Base-by-base conservation (phyloP, 805 yeast species). In the Millerago galiae region DNA sequence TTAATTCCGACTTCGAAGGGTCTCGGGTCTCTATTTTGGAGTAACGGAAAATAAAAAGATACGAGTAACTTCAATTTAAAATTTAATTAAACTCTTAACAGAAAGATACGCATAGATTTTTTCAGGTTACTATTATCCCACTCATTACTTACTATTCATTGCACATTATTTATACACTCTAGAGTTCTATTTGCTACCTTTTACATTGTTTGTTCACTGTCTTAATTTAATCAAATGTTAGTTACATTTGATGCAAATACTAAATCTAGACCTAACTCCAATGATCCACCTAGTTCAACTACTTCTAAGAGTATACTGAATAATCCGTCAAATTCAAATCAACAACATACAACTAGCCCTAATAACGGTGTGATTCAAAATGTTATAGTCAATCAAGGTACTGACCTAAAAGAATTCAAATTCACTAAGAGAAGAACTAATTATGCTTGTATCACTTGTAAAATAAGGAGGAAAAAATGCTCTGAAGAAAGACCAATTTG, bases 401-500 rank as follows among this genome's bases (percentile, higher is more conserved):
- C 58, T 17, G 58, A 53, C 31, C 24, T 51, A 3, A 52, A 49
- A 37, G 42, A 45, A 7, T 56, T 55, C 48, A 51, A 46, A 14
- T 51, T 52, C 43, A 49, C 61, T 2, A 51, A 62, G 34, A 66
- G 59, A 50, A 58, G 75, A 48, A 73, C 84, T 1, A 72, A 65
- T 49, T 67, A 66, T n/a, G 87, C 88, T 1, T 81, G 89, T 56
- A 59, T 81, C 31, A 81, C 85, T 0, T 81, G 89, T 59, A 81
- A 81, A 53, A 66, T 75, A 30, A 62, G 88, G 34, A 81, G 80
- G 67, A 85, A 83, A 59, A 68, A 88, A 37, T 85, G 95, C 50
- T 82, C 86, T 46, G 93, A 85, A 55, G 70, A 71, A 2, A 70
- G 74, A 40, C 95, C 95, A 2, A 57, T 65, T 13, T 85, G 95